Conservation (phyloP, 2,329 filamentous ascomycete species). For the Arthroderma sp. region DNA sequence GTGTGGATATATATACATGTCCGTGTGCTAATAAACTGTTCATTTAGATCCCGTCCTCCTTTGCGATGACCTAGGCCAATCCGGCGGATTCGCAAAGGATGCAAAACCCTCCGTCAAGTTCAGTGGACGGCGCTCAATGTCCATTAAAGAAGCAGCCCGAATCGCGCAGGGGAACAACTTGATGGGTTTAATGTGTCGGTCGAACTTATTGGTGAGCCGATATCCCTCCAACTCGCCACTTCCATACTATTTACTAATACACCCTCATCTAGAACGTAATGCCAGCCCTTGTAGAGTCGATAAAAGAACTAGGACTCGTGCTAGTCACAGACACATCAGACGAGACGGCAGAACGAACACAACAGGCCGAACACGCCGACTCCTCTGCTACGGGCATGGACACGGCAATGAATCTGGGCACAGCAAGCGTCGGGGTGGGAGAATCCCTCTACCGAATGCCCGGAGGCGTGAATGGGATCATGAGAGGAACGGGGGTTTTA, state of each 20-base stretch:
- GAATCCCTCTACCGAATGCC: constrained; percentile 45
- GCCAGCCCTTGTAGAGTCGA: constrained; percentile 77
- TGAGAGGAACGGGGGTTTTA: constrained; percentile 76
- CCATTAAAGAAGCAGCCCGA: constrained; percentile 87
- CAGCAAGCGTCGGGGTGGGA: constrained; percentile 18
- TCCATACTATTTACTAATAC: not conserved
- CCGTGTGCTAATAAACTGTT: not conserved
- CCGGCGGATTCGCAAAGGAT: constrained; percentile 26
- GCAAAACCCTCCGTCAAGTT: constrained; percentile 36
- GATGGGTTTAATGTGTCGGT: constrained; percentile 90
- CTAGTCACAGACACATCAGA: constrained; percentile 77
- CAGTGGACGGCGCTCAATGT: constrained; percentile 62
- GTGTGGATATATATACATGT: not conserved
- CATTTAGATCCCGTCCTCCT: constrained; percentile 71
- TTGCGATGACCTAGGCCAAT: constrained; percentile 72
- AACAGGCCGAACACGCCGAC: constrained; percentile 13
- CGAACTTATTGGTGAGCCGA: constrained; percentile 63
- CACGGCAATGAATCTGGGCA: not conserved
- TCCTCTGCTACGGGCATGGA: constrained; percentile 6
- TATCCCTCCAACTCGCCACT: not conserved
- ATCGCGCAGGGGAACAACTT: constrained; percentile 94
- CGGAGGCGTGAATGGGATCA: constrained; percentile 72
- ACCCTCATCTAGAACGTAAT: constrained; percentile 61
- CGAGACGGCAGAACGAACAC: constrained; percentile 27
- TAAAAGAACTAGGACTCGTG: constrained; percentile 87